A percentile compares a stretch with the other conserved stretches of the same genome.
phyloP scores from a whole-genome alignment of 2,329 filamentous ascomycete genomes.

The Botrytis tulipae region DNA sequence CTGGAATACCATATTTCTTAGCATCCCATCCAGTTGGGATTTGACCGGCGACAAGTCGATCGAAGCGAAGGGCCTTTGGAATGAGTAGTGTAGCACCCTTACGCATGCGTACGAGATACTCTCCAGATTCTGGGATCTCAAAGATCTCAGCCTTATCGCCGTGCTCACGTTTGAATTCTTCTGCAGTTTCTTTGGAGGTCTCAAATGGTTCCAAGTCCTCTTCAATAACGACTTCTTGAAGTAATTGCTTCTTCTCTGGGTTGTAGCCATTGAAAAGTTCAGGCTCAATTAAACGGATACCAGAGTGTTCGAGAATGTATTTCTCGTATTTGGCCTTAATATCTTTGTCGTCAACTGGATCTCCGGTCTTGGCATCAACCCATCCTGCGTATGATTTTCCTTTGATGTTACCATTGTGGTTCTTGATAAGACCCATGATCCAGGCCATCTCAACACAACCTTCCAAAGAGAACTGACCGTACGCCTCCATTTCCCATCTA shows the following conservation, averaged over 20 bases:
- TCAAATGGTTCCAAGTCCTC: constrained; percentile 97
- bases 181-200: constrained; percentile 92
- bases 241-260: constrained; percentile 96
- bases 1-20: constrained; percentile 91
- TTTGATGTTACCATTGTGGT: constrained; percentile 95
- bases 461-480: constrained; percentile 94
- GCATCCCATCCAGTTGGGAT: constrained; percentile 97
- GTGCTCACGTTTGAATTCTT: constrained; percentile 96
- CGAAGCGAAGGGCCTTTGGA: constrained; percentile 94
- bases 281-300: constrained; percentile 95
- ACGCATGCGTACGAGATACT: constrained; percentile 91
- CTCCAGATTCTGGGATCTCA: constrained; percentile 87
- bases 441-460: constrained; percentile 99
- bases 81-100: constrained; percentile 95
- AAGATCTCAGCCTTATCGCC: constrained; percentile 98
- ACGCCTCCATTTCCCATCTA: constrained; percentile 98
- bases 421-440: constrained; percentile 99
- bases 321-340: constrained; percentile 98
- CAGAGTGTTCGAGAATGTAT: constrained; percentile 90
- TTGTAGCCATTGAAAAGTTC: constrained; percentile 97
- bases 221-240: constrained; percentile 96
- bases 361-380: constrained; percentile 91
- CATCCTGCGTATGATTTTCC: constrained; percentile 95
- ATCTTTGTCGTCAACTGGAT: constrained; percentile 97
- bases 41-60: constrained; percentile 94